Base-by-base conservation (phyloP, 345 rosid genomes). In the Citrus reticulata region DNA sequence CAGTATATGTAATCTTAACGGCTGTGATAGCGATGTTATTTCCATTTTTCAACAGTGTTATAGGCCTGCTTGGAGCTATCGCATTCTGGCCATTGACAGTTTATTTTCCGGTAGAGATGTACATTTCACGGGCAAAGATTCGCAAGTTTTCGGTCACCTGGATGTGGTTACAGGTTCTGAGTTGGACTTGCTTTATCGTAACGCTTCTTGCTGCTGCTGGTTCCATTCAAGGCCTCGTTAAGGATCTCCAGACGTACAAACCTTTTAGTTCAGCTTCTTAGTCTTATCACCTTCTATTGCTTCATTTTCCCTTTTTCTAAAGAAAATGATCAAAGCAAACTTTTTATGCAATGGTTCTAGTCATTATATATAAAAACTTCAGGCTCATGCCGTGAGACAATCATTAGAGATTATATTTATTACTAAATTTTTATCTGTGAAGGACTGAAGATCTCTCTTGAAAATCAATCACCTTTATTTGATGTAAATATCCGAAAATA, bases 21-120 rank as follows among this genome's bases (percentile, higher is more conserved):
- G 83, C 91, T 9, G 42, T 93, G 17, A 3, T 89, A 6, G 98
- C 98, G 46, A 93, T 92, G 98, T 74, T 91, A 35, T 84, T 93
- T 37, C 98, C 98, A 0, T 92, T 95, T 90, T 95, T 95, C 94
- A 95, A 93, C 42, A 88, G 84, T 59, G 85, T 92, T 78, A 68
- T 93, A 71, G 98, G 93, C n/a, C 88, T 95, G 32, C 77, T 95
- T 0, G 99, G 99, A 22, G 95, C 97, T 1, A 77, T 77, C 4
- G 80, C 89, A 2, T 95, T 95, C 79, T 95, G 97, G 95, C 98
- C 99, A 9, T 76, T 95, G 69, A 87, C 98, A 0, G 97, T 93
- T 9, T 93, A 90, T 80, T 93, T 95, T 62, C 99, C 99, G 0
- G 74, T 92, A 35, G 91, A 93, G 84, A 93, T 93, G 96, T 86